Conservation (phyloP, 805 yeast genomes). For the Brettanomyces sp. region DNA sequence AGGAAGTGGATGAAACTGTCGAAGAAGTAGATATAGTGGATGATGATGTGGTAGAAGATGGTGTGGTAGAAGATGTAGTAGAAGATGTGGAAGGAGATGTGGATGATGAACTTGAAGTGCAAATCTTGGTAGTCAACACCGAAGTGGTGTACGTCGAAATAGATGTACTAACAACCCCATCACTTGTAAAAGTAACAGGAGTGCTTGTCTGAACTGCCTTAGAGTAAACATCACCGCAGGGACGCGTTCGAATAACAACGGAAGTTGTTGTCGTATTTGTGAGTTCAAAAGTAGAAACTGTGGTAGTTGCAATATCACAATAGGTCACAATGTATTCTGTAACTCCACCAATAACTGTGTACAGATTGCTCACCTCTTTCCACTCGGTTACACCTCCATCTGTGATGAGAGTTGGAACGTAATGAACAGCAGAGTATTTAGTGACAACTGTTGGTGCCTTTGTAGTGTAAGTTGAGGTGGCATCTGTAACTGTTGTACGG, state of each 20-base stretch:
- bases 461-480: slow-evolving; percentile 1
- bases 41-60: neutral
- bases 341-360: slow-evolving; percentile 11
- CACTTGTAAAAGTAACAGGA: neutral
- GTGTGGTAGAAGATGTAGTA: neutral
- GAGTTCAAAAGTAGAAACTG: slow-evolving; percentile 6
- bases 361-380: slow-evolving; percentile 12
- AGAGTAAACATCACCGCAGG: slow-evolving; percentile 1
- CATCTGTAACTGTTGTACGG: slow-evolving; percentile 1
- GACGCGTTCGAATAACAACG: neutral
- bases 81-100: neutral
- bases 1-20: neutral
- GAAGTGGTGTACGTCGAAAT: neutral
- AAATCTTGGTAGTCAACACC: slow-evolving; percentile 3
- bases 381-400: slow-evolving; percentile 10
- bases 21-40: neutral
- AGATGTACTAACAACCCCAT: neutral
- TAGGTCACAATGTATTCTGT: slow-evolving; percentile 13
- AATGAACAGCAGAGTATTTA: slow-evolving; percentile 3
- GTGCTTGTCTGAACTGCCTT: neutral
- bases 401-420: slow-evolving; percentile 7
- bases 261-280: slow-evolving; percentile 5
- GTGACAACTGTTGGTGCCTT: neutral
- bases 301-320: slow-evolving; percentile 14
- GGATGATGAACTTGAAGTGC: neutral